Evolutionary conservation across 2,329 filamentous ascomycete genomes (phyloP).

Genomic region (Cladophialophora exuberans): DNA sequence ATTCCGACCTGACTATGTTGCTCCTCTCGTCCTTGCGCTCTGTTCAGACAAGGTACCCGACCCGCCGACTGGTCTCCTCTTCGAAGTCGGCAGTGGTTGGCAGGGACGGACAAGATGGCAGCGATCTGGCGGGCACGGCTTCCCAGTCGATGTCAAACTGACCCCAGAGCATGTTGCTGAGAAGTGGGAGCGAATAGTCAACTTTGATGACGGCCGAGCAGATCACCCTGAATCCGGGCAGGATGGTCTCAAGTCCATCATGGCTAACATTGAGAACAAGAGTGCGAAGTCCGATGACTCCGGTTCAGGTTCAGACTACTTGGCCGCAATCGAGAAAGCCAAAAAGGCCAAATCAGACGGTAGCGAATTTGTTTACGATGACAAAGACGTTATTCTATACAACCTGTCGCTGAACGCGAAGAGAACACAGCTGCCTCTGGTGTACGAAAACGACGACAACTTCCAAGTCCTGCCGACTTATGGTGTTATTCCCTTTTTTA

Average conservation of each 20-base stretch:
- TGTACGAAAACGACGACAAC: slow-evolving; percentile 87
- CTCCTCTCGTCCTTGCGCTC: slow-evolving; percentile 85
- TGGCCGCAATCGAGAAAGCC: slow-evolving; percentile 75
- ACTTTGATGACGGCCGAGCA: slow-evolving; percentile 85
- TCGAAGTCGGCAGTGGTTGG: slow-evolving; percentile 96
- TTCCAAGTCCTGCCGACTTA: slow-evolving; percentile 86
- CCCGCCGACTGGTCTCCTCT: slow-evolving; percentile 81
- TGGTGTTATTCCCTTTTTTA: slow-evolving; percentile 93
- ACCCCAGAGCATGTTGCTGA: slow-evolving; percentile 82
- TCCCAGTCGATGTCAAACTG: slow-evolving; percentile 81
- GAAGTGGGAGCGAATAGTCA: slow-evolving; percentile 75
- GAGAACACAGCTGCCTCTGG: slow-evolving; percentile 80
- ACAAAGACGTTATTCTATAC: slow-evolving; percentile 91
- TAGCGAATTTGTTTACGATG: slow-evolving; percentile 79
- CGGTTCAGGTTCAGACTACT: slow-evolving; percentile 61
- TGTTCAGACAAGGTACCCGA: slow-evolving; percentile 84
- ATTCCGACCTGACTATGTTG: slow-evolving; percentile 98
- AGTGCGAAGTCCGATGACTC: slow-evolving; percentile 54
- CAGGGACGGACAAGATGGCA: slow-evolving; percentile 92
- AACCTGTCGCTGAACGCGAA: slow-evolving; percentile 94
- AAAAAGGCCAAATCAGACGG: slow-evolving; percentile 72
- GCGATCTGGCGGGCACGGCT: slow-evolving; percentile 83
- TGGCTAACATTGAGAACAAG: slow-evolving; percentile 84
- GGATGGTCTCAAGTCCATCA: slow-evolving; percentile 76
- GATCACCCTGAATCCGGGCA: slow-evolving; percentile 82